phyloP scores from a whole-genome alignment of 2,329 filamentous ascomycete species.

The Epicoccum sorghinum region DNA sequence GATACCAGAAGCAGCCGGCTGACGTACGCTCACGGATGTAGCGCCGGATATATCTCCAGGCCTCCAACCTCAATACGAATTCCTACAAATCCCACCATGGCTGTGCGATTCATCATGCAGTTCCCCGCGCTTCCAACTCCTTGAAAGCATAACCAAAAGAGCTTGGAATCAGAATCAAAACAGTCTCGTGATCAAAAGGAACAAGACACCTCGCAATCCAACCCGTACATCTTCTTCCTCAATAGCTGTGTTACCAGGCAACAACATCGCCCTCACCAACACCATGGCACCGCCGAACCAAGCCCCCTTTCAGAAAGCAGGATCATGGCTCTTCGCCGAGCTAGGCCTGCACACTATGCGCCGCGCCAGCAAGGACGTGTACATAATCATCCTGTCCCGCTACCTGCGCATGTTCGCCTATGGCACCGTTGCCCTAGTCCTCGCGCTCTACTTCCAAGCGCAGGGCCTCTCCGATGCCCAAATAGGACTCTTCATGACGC shows the following conservation, averaged over 20 bases:
- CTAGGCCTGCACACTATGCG: constrained; percentile 39
- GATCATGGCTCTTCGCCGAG: constrained; percentile 19
- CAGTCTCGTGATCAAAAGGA: too few species aligned
- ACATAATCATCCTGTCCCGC: constrained; percentile 45
- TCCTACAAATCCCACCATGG: constrained; percentile 8
- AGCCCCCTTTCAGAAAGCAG: background rate
- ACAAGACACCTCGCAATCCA: too few species aligned
- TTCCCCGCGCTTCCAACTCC: background rate
- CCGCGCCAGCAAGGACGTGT: constrained; percentile 35
- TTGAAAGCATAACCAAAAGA: background rate
- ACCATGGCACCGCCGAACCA: background rate
- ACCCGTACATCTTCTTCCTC: too few species aligned
- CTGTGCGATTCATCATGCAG: constrained; percentile 5
- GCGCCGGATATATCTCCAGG: constrained; percentile 4
- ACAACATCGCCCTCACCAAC: too few species aligned
- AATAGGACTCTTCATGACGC: constrained; percentile 50
- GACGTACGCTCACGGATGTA: background rate
- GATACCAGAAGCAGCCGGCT: too few species aligned
- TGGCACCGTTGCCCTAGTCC: constrained; percentile 44
- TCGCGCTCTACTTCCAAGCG: constrained; percentile 45
- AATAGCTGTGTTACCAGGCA: too few species aligned
- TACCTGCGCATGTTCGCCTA: constrained; percentile 47
- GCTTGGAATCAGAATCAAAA: background rate
- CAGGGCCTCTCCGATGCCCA: constrained; percentile 44
- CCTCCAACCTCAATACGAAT: constrained; percentile 17